A percentile compares a stretch with the other conserved stretches of the same genome.
Conservation (phyloP, 2,329 filamentous ascomycete genomes). For the Botryosphaeria dothidea region DNA sequence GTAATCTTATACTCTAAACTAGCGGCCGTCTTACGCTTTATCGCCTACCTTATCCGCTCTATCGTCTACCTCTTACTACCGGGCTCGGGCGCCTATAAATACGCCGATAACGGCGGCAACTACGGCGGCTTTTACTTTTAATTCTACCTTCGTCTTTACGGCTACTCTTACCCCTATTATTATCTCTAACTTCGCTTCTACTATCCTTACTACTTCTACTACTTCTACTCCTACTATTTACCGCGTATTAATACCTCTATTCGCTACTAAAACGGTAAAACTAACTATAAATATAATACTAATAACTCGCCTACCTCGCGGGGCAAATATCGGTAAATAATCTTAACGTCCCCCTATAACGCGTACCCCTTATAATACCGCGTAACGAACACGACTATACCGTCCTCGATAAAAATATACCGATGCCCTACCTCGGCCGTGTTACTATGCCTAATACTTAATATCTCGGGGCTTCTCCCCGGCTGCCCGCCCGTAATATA, state of each 20-base stretch:
- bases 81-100: conserved; percentile 22
- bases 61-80: conserved; percentile 21
- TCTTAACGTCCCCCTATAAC: too few species aligned
- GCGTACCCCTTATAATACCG: too few species aligned
- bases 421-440: conserved; percentile 16
- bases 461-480: conserved; percentile 23
- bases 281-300: too few species aligned
- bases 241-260: neutral
- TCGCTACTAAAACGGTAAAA: too few species aligned
- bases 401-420: conserved; percentile 27
- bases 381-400: conserved; percentile 22
- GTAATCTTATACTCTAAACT: conserved; percentile 21
- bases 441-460: conserved; percentile 26
- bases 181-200: neutral
- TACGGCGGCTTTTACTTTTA: neutral
- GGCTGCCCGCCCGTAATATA: conserved; percentile 24
- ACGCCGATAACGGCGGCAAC: conserved; percentile 16
- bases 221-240: neutral
- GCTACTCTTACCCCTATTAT: too few species aligned
- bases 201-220: too few species aligned
- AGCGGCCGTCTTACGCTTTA: conserved; percentile 22
- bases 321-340: too few species aligned
- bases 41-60: conserved; percentile 19
- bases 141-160: neutral
- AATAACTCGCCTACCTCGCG: too few species aligned